Evolutionary conservation across 495 filamentous ascomycete species (phyloP).

Genomic region (Glutinoglossum americanum): DNA sequence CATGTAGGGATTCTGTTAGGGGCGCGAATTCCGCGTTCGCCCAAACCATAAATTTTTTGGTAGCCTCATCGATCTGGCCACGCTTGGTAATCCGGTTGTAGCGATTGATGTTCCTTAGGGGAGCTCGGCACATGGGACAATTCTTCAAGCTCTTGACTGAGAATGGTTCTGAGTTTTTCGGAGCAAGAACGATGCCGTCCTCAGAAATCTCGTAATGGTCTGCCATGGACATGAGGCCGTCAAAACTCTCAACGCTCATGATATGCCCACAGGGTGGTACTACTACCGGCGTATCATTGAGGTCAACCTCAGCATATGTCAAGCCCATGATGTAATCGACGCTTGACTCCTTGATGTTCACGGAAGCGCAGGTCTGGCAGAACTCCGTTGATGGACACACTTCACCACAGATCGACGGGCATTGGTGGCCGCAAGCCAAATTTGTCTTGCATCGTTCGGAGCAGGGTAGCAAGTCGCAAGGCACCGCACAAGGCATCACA

Average conservation of each 20-base stretch:
- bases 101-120: slow-evolving; percentile 37
- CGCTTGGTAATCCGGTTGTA: slow-evolving; percentile 46
- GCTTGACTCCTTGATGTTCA: slow-evolving; percentile 20
- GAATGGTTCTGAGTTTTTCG: slow-evolving; percentile 23
- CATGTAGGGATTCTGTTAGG: slow-evolving; percentile 22
- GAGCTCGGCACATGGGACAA: slow-evolving; percentile 42
- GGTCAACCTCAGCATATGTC: slow-evolving; percentile 31
- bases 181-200: slow-evolving; percentile 21
- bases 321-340: slow-evolving; percentile 32
- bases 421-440: slow-evolving; percentile 44
- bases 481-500: slow-evolving; percentile 41
- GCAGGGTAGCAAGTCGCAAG: slow-evolving; percentile 44
- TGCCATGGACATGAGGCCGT: slow-evolving; percentile 39
- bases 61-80: slow-evolving; percentile 41
- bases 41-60: slow-evolving; percentile 40
- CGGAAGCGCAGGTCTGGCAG: slow-evolving; percentile 32
- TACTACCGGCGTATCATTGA: slow-evolving; percentile 37
- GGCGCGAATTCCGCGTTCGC: slow-evolving; percentile 26
- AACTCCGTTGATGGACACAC: slow-evolving; percentile 29
- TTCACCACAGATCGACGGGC: slow-evolving; percentile 49
- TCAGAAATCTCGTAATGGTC: slow-evolving; percentile 32
- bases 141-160: slow-evolving; percentile 29
- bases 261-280: slow-evolving; percentile 47
- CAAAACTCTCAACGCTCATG: slow-evolving; percentile 37
- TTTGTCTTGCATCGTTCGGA: slow-evolving; percentile 33